Percentiles rank a stretch among this genome's conserved stretches.
phyloP scores from a whole-genome alignment of 176 grass and related monocot species.

The Alloteropsis semialata region DNA sequence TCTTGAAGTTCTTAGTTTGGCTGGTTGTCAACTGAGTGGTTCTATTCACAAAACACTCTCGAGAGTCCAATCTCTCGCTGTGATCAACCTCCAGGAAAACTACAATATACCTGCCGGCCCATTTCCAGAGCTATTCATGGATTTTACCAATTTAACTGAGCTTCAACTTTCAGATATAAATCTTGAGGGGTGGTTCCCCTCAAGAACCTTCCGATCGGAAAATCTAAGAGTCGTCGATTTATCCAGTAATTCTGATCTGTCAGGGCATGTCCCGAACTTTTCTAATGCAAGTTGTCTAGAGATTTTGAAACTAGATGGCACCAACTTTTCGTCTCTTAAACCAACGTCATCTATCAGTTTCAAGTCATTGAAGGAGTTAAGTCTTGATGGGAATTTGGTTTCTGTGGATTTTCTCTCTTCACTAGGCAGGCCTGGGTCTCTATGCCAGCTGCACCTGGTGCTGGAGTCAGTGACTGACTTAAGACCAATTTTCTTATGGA shows the following conservation, averaged over 20 bases:
- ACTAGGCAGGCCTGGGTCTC: not conserved
- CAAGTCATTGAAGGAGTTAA: not conserved
- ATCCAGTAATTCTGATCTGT: not conserved
- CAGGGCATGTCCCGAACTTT: not conserved
- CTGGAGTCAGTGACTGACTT: not conserved
- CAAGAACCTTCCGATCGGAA: not conserved
- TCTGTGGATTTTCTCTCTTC: not conserved
- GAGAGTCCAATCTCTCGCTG: not conserved
- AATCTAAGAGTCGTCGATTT: slow-evolving; percentile 27
- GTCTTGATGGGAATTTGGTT: not conserved
- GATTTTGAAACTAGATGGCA: slow-evolving; percentile 4
- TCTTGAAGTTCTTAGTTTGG: slow-evolving; percentile 1
- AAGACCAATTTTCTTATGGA: not conserved
- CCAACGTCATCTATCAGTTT: not conserved
- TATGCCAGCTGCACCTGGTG: not conserved
- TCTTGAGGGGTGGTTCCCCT: not conserved
- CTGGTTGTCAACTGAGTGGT: not conserved
- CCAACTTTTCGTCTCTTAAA: not conserved
- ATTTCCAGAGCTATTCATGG: slow-evolving; percentile 5
- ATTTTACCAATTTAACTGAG: slow-evolving; percentile 2
- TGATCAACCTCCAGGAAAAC: not conserved
- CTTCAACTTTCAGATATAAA: not conserved
- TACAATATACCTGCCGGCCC: not conserved
- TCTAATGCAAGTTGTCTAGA: not conserved
- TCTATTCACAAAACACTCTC: not conserved